These are phyloP conservation scores for Epichloe coenophiala DNA, from an alignment of 2,329 filamentous ascomycete species.

Conservation along the genomic window DNA sequence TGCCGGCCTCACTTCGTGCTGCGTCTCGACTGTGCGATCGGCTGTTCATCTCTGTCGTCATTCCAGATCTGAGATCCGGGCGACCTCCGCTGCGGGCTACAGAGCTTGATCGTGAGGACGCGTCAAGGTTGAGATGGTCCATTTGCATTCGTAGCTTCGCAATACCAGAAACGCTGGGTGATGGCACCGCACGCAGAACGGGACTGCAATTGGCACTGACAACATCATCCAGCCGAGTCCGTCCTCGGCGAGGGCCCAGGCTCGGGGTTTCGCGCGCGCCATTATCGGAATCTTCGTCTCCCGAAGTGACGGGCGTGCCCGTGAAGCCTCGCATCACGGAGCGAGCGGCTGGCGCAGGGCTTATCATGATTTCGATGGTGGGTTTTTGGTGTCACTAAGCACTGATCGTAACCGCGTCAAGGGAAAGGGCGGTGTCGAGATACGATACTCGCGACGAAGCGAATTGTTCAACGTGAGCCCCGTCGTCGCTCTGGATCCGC, in stretches of 20 bases:
- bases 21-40: slow-evolving; percentile 42
- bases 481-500: slow-evolving; percentile 47
- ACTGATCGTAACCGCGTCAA: background rate
- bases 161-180: slow-evolving; percentile 56
- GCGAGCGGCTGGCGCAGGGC: slow-evolving; percentile 33
- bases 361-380: slow-evolving; percentile 26
- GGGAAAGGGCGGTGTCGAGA: slow-evolving; percentile 5
- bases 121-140: slow-evolving; percentile 59
- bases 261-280: slow-evolving; percentile 25
- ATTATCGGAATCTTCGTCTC: slow-evolving; percentile 44
- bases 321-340: slow-evolving; percentile 44
- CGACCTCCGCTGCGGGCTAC: slow-evolving; percentile 38
- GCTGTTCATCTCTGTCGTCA: slow-evolving; percentile 43
- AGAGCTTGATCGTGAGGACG: slow-evolving; percentile 39
- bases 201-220: slow-evolving; percentile 53
- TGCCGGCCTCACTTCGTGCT: slow-evolving; percentile 37
- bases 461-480: slow-evolving; percentile 29
- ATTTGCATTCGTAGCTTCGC: slow-evolving; percentile 71
- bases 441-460: background rate
- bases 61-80: slow-evolving; percentile 15
- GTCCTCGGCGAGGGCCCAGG: slow-evolving; percentile 25
- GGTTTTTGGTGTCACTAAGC: background rate
- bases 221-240: slow-evolving; percentile 37
- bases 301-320: slow-evolving; percentile 38
- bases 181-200: slow-evolving; percentile 35